Conservation (phyloP, 1,284 basidiomycete genomes). For the Pseudozyma sp. region DNA sequence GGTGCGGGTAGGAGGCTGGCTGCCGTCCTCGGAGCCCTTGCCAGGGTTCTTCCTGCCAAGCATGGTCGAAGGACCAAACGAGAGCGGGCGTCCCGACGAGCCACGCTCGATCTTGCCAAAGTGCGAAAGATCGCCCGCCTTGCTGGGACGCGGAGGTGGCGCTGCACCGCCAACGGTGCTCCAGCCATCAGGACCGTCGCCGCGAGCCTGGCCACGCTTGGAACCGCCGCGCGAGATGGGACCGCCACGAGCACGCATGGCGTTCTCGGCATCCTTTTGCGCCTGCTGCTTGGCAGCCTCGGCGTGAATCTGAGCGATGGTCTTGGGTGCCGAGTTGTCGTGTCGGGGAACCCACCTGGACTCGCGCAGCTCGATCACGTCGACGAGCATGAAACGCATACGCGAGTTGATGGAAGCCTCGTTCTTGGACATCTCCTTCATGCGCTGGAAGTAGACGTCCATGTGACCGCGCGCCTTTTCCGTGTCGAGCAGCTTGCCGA, state of each 20-base stretch:
- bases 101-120: slow-evolving; percentile 77
- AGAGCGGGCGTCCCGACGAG: slow-evolving; percentile 73
- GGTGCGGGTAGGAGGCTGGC: slow-evolving; percentile 79
- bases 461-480: slow-evolving; percentile 83
- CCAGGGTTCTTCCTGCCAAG: slow-evolving; percentile 75
- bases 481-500: slow-evolving; percentile 82
- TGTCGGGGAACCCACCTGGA: slow-evolving; percentile 84
- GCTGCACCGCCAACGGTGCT: slow-evolving; percentile 76
- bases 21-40: slow-evolving; percentile 71
- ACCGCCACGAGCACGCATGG: slow-evolving; percentile 74
- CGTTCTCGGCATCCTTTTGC: slow-evolving; percentile 52
- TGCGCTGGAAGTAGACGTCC: slow-evolving; percentile 91
- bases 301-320: slow-evolving; percentile 89
- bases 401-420: slow-evolving; percentile 82
- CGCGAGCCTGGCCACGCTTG: slow-evolving; percentile 77
- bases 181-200: slow-evolving; percentile 80
- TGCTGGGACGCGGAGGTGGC: slow-evolving; percentile 74
- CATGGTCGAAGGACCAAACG: slow-evolving; percentile 78
- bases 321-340: slow-evolving; percentile 82
- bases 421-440: slow-evolving; percentile 80
- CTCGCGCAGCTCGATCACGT: slow-evolving; percentile 87
- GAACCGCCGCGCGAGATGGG: slow-evolving; percentile 84
- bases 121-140: slow-evolving; percentile 85
- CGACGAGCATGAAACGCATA: slow-evolving; percentile 95
- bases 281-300: slow-evolving; percentile 72